Conservation (phyloP, 106 monocot species). For the Dendrobium officinale region DNA sequence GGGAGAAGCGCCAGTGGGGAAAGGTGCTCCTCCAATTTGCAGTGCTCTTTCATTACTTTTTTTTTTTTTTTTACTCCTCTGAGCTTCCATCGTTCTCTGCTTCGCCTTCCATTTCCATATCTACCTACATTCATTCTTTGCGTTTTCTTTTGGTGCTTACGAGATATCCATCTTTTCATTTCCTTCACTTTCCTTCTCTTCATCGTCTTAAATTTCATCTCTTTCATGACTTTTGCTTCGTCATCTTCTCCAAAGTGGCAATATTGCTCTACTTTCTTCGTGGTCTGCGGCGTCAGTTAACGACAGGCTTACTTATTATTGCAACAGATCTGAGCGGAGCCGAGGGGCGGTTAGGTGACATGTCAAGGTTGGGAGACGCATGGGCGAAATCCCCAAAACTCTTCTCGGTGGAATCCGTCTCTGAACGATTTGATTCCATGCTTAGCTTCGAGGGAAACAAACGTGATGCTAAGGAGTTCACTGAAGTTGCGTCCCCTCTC, state of each 20-base stretch:
- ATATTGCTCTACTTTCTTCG: background rate
- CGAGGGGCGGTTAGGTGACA: background rate
- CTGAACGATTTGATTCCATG: slow-evolving; percentile 20
- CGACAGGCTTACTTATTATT: background rate
- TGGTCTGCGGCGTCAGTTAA: background rate
- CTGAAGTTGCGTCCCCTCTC: slow-evolving; percentile 45
- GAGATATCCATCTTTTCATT: background rate
- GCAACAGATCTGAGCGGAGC: background rate
- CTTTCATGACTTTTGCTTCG: background rate
- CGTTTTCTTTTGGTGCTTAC: background rate
- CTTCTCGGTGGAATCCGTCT: background rate
- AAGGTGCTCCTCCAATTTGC: background rate
- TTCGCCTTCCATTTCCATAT: background rate
- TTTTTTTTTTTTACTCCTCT: background rate
- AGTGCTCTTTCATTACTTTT: background rate
- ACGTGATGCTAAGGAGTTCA: slow-evolving; percentile 42
- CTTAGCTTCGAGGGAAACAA: slow-evolving; percentile 35
- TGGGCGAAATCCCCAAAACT: background rate
- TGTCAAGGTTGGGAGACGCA: slow-evolving; percentile 12
- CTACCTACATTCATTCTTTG: slow-evolving; percentile 3
- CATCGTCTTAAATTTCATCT: background rate
- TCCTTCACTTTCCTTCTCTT: background rate
- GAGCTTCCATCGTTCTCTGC: background rate
- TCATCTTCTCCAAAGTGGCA: background rate
- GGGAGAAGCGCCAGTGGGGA: background rate